Percentiles rank a stretch among this genome's conserved stretches.
Evolutionary conservation across 257 asterid species (phyloP).

Genomic region (Lavandula angustifolia): DNA sequence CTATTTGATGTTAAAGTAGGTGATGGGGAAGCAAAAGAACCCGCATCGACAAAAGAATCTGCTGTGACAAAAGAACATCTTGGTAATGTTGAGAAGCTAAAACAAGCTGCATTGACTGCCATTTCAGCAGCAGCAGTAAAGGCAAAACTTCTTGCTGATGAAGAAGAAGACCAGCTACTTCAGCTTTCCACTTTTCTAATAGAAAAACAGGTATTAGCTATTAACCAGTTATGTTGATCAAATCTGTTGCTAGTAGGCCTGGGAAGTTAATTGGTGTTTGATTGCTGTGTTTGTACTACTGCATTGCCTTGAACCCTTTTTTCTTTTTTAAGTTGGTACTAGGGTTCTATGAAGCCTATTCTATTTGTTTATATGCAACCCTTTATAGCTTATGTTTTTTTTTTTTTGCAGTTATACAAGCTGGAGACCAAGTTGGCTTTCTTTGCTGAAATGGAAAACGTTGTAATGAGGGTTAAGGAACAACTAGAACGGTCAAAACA

Average conservation of each 20-base stretch:
- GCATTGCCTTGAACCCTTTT: conserved; percentile 12
- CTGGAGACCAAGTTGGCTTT: conserved; percentile 84
- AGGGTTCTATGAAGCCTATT: conserved; percentile 1
- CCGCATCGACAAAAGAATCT: conserved; percentile 34
- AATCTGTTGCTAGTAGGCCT: conserved; percentile 20
- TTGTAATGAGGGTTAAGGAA: conserved; percentile 75
- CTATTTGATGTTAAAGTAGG: conserved; percentile 37
- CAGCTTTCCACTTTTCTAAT: conserved; percentile 65
- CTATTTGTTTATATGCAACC: conserved; percentile 17
- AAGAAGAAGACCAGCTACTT: conserved; percentile 91
- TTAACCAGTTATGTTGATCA: background rate
- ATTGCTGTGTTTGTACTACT: conserved; percentile 22
- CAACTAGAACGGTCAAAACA: conserved; percentile 86
- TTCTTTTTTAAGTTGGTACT: conserved; percentile 6
- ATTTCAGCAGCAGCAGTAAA: conserved; percentile 95
- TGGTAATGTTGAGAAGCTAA: conserved; percentile 49
- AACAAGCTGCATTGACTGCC: conserved; percentile 77
- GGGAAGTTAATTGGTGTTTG: conserved; percentile 24
- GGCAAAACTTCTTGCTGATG: conserved; percentile 93
- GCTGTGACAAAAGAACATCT: conserved; percentile 38
- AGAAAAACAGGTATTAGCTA: conserved; percentile 77
- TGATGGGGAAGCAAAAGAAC: conserved; percentile 41
- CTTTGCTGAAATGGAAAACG: conserved; percentile 78
- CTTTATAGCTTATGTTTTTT: conserved; percentile 25
- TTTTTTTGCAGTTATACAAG: conserved; percentile 77